phyloP scores from a whole-genome alignment of 495 filamentous ascomycete genomes.

The Penicillium mononematosum region DNA sequence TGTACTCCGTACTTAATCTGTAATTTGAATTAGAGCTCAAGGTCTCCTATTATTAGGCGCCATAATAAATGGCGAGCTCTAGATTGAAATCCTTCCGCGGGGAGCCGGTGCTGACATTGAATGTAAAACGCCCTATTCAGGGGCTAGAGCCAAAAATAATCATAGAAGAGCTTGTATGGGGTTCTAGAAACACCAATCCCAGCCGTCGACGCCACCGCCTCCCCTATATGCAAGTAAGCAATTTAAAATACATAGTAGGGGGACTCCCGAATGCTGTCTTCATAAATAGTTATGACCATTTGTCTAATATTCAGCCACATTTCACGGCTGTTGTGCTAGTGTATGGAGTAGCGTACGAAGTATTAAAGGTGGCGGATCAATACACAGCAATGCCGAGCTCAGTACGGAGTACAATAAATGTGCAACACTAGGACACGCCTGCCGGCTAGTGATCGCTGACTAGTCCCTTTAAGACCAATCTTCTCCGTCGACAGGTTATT shows the following conservation, averaged over 20 bases:
- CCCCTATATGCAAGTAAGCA: slow-evolving; percentile 2
- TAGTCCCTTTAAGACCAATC: slow-evolving; percentile 17
- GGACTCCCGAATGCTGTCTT: background rate
- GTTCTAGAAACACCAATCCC: slow-evolving; percentile 4
- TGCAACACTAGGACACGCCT: slow-evolving; percentile 28
- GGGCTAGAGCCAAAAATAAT: slow-evolving; percentile 7
- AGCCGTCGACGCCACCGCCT: slow-evolving; percentile 10
- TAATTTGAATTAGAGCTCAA: background rate
- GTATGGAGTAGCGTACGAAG: background rate
- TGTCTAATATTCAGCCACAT: slow-evolving; percentile 20
- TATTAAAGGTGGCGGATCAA: slow-evolving; percentile 18
- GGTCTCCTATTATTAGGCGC: background rate
- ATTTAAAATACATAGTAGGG: background rate
- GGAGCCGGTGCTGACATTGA: background rate
- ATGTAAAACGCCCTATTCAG: background rate
- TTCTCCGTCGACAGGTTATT: slow-evolving; percentile 23
- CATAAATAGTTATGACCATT: slow-evolving; percentile 4
- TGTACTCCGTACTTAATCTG: background rate
- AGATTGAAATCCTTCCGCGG: background rate
- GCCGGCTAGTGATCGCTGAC: slow-evolving; percentile 22
- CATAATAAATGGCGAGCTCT: background rate
- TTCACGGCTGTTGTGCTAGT: slow-evolving; percentile 11
- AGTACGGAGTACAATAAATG: slow-evolving; percentile 25
- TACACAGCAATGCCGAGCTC: background rate
- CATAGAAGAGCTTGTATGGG: background rate